Evolutionary conservation across 139 green algal species (phyloP), one percentile per base, ranked within the genome.

Genomic region (Chlamydomonas incerta): DNA sequence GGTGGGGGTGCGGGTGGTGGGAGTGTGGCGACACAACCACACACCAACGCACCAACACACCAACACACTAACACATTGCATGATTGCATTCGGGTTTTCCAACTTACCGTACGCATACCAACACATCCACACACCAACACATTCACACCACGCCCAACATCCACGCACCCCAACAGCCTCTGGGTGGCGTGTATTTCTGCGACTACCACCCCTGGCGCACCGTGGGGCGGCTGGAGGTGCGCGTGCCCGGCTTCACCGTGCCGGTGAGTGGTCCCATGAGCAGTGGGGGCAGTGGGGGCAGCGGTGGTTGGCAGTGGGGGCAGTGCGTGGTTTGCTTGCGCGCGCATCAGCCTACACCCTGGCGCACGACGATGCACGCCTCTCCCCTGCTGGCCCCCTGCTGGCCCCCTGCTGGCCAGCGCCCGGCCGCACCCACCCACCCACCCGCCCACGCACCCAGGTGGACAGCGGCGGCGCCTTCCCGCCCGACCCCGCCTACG

Each of bases 221-320:
- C 31, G 75, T 91, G 26, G 89, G 69, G 0, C 73, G 92, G 29
- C 68, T 95, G 70, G 92, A 95, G 55, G 60, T 94, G 20, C 89
- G 90, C 66, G 87, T 95, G 63, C 87, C 89, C 0, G 92, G 92
- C 0, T 90, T 88, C 72, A 95, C 92, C 28, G 82, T 80, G 35
- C 69, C 82, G 33, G 83, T 89, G 55, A 72, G 75, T 23, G 60
- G 55, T 5, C 4, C 28, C 33, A 29, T 24, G 66, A 14, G 66
- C 4, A 52, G 81, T 52, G 73, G 74, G 71, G 81, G 6, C 72
- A 60, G 2, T 47, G 57, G 26, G 31, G 41, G 41, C n/a, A 41
- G 41, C 24, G 24, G 41, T 23, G 41, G 8, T 50, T 50, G 41
- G 6, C 8, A 62, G 11, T 62, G 55, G 55, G 8, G 11, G 55